Percentiles rank a stretch among this genome's conserved stretches.
Evolutionary conservation across 306 rosid species (phyloP).

Genomic region (Dryas drummondii): DNA sequence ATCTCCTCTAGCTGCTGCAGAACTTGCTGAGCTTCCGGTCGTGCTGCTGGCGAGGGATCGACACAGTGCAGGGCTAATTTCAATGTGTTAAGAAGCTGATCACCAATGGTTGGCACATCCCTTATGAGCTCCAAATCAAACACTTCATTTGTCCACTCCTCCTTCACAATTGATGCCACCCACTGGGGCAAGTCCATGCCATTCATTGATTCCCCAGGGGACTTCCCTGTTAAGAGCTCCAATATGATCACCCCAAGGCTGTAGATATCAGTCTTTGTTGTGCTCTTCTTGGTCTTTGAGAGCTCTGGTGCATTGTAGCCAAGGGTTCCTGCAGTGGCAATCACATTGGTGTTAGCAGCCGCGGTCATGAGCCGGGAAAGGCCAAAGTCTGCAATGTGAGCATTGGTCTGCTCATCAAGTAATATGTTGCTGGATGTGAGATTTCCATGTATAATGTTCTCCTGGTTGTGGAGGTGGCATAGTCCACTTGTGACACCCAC

Average conservation of each 20-base stretch:
- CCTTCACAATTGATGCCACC: slow-evolving; percentile 90
- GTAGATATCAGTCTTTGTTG: slow-evolving; percentile 57
- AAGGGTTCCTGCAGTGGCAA: slow-evolving; percentile 82
- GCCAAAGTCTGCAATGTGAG: slow-evolving; percentile 79
- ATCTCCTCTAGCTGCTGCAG: slow-evolving; percentile 73
- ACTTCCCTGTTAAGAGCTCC: slow-evolving; percentile 84
- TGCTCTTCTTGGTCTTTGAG: slow-evolving; percentile 65
- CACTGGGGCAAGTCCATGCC: slow-evolving; percentile 88
- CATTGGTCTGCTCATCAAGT: slow-evolving; percentile 60
- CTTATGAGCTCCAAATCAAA: slow-evolving; percentile 85
- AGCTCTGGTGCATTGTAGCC: slow-evolving; percentile 92
- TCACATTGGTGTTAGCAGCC: slow-evolving; percentile 71
- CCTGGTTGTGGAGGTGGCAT: slow-evolving; percentile 55
- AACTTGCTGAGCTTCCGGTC: slow-evolving; percentile 80
- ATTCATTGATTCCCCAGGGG: slow-evolving; percentile 75
- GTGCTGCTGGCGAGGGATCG: slow-evolving; percentile 75
- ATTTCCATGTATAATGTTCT: slow-evolving; percentile 68
- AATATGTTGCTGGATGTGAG: slow-evolving; percentile 76
- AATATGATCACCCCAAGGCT: slow-evolving; percentile 78
- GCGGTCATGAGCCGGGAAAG: slow-evolving; percentile 77
- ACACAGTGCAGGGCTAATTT: slow-evolving; percentile 85
- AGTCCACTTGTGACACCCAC: slow-evolving; percentile 65
- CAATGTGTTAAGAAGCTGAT: slow-evolving; percentile 76
- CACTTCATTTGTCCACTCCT: slow-evolving; percentile 88
- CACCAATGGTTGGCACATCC: slow-evolving; percentile 60